These are phyloP conservation scores for Botrytis squamosa DNA, from an alignment of 2,329 filamentous ascomycete genomes.

Conservation along the genomic window DNA sequence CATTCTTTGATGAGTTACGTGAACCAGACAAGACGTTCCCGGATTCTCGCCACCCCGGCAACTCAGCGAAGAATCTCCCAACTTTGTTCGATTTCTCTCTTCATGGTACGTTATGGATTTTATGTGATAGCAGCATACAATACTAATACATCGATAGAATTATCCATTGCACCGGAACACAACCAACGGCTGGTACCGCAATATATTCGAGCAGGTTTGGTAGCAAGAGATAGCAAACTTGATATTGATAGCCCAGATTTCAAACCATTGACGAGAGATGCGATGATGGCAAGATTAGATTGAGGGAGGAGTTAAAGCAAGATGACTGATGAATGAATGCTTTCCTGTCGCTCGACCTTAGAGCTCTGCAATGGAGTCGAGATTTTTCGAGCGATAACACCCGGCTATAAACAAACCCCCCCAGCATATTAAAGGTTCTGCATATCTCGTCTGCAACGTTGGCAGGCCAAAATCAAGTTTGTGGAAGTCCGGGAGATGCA, in stretches of 20 bases:
- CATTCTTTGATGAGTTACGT: conserved; percentile 96
- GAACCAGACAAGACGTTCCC: conserved; percentile 89
- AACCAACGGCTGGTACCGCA: conserved; percentile 85
- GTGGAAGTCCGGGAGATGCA: conserved; percentile 36
- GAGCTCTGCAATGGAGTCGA: conserved; percentile 32
- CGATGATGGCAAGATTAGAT: conserved; percentile 97
- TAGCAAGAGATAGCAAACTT: conserved; percentile 57
- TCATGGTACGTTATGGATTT: conserved; percentile 66
- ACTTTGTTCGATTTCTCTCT: conserved; percentile 88
- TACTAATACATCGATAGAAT: conserved; percentile 56
- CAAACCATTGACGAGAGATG: conserved; percentile 83
- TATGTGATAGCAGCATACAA: conserved; percentile 1
- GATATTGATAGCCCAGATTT: conserved; percentile 88
- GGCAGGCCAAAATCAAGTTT: conserved; percentile 34
- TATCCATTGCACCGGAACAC: conserved; percentile 88
- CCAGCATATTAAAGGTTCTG: conserved; percentile 36
- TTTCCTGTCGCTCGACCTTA: conserved; percentile 37
- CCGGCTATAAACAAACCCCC: conserved; percentile 29
- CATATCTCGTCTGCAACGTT: conserved; percentile 33
- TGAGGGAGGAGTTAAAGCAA: conserved; percentile 51
- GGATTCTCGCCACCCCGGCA: conserved; percentile 81
- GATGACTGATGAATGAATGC: conserved; percentile 40
- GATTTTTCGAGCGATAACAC: conserved; percentile 36
- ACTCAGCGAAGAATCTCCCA: conserved; percentile 79
- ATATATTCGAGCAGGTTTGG: conserved; percentile 74